Base-by-base conservation (phyloP, 192 early-diverging fungal species). In the Coemansia sp. region DNA sequence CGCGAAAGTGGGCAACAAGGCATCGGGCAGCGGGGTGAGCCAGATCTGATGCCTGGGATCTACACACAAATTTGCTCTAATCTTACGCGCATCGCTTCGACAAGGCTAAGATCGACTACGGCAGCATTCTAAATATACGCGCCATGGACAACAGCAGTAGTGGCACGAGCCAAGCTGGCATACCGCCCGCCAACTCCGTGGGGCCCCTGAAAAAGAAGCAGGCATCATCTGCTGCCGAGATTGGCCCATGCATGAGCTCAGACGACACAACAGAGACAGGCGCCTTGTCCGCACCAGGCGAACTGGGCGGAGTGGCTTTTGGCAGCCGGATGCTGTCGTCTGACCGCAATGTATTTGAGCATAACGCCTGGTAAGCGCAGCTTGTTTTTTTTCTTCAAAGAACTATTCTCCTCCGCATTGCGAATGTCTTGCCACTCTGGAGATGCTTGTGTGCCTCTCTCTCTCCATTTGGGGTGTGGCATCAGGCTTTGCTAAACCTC, bases 311-410 rank as follows among this genome's bases (percentile, higher is more conserved):
- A 58, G 31, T 42, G 43, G 45, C 64, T 38, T 96, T 96, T 86
- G 93, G 95, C 21, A 86, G 87, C 31, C 85, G 95, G 11, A 69
- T 88, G 43, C 81, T 99, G 59, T 83, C 76, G 23, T 83, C 90
- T 65, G 87, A 91, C 38, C 84, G 88, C 37, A 76, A 88, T 43
- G 94, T 97, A 4, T 97, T 91, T 69, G 85, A 87, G 37, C 88
- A 93, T 69, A 99, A 97, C 73, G 97, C 97, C 23, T 99, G 97
- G 94, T 92, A 88, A 36, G 66, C 69, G 40, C 57, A 59, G 20
- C 40, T 33, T 35, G 63, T 56, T 43, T 33, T 63, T n/a, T 63
- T 51, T 23, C 8, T 11, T 38, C 42, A 43, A 43, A 43, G 42
- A n/a, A 18, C 14, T 14, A 11, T 40, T 40, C 16, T 39, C 38